Percentiles rank a stretch among this genome's conserved stretches.
Conservation (phyloP, 441 rosid genomes). For the Dalechampia spathulata region DNA sequence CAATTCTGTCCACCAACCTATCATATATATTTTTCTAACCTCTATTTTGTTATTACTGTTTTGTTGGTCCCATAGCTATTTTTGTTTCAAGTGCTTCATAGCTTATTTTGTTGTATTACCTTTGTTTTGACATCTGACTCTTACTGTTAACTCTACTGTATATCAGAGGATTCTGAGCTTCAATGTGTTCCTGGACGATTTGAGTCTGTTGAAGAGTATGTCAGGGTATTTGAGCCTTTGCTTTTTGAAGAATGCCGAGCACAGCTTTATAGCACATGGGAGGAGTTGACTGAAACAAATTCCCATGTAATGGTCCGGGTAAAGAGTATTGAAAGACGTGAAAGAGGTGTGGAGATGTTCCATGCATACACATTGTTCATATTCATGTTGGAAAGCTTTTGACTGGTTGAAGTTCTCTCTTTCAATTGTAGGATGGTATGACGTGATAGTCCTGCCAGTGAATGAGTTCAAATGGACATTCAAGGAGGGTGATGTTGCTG, state of each 20-base stretch:
- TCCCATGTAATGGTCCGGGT: slow-evolving; percentile 63
- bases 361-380: neutral
- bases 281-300: slow-evolving; percentile 72
- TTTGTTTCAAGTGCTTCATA: too few species aligned
- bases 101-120: too few species aligned
- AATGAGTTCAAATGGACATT: slow-evolving; percentile 86
- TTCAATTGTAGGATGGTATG: slow-evolving; percentile 79
- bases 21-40: too few species aligned
- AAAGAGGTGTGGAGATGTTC: slow-evolving; percentile 49
- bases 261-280: slow-evolving; percentile 92
- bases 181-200: slow-evolving; percentile 86
- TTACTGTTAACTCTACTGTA: slow-evolving; percentile 17
- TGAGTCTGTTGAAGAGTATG: slow-evolving; percentile 88
- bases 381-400: slow-evolving; percentile 6
- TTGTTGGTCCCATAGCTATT: too few species aligned
- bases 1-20: too few species aligned
- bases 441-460: slow-evolving; percentile 65
- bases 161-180: slow-evolving; percentile 80
- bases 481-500: slow-evolving; percentile 98
- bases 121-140: too few species aligned
- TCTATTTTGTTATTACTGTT: too few species aligned
- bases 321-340: slow-evolving; percentile 76
- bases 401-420: slow-evolving; percentile 16
- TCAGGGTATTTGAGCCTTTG: slow-evolving; percentile 92
- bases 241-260: slow-evolving; percentile 99